Percentiles rank a stretch among this genome's conserved stretches.
phyloP scores from a whole-genome alignment of 306 rosid genomes.

The Cajanus cajan region DNA sequence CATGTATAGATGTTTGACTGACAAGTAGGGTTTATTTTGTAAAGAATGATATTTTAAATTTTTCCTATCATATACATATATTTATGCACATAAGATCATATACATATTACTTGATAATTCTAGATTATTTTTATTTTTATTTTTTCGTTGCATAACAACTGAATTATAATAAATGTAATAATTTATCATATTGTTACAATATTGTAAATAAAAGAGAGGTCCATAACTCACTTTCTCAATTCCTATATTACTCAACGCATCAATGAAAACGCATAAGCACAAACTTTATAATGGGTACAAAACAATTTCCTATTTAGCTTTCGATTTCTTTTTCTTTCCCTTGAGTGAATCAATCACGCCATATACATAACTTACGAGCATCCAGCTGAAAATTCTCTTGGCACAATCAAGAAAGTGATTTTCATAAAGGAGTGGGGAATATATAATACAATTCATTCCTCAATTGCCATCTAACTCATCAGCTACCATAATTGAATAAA shows the following conservation, averaged over 20 bases:
- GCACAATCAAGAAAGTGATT: slow-evolving; percentile 22
- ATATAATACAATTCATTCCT: slow-evolving; percentile 1
- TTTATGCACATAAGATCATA: no score
- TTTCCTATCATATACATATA: no score
- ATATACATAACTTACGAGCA: neutral
- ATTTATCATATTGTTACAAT: no score
- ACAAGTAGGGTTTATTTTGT: no score
- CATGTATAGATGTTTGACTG: no score
- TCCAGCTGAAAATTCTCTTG: slow-evolving; percentile 29
- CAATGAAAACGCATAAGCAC: neutral
- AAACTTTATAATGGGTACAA: neutral
- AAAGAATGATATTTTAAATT: no score
- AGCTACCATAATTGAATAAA: slow-evolving; percentile 23
- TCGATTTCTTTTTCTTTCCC: neutral
- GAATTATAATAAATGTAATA: no score
- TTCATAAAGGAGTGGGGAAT: slow-evolving; percentile 9
- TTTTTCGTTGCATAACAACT: no score
- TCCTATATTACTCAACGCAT: neutral
- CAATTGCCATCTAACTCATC: slow-evolving; percentile 5
- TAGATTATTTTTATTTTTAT: no score
- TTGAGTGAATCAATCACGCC: slow-evolving; percentile 19
- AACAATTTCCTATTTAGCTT: neutral
- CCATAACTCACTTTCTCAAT: neutral
- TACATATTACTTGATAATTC: no score
- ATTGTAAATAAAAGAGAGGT: slow-evolving; percentile 11